phyloP scores from a whole-genome alignment of 2,329 filamentous ascomycete genomes.

The Zalaria obscura region DNA sequence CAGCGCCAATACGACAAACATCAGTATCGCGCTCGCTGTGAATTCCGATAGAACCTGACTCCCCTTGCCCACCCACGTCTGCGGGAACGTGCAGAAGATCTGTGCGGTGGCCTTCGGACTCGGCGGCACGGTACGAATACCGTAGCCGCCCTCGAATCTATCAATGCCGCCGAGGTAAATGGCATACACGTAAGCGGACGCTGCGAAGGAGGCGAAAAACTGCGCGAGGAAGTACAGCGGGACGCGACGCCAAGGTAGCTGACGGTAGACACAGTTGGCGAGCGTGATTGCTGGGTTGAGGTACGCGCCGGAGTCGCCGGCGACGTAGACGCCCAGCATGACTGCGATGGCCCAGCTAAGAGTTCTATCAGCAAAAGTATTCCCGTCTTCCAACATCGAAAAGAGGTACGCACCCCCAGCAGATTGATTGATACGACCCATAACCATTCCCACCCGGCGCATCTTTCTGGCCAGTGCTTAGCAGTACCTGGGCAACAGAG shows the following conservation, averaged over 20 bases:
- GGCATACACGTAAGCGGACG: conserved; percentile 12
- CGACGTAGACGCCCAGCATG: conserved; percentile 31
- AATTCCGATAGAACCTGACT: conserved; percentile 53
- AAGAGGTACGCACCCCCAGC: conserved; percentile 21
- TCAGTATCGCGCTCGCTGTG: conserved; percentile 46
- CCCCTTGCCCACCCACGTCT: conserved; percentile 41
- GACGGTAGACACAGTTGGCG: conserved; percentile 9
- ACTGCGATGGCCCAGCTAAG: conserved; percentile 22
- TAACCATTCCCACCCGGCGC: conserved; percentile 23
- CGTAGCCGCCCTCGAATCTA: conserved; percentile 13
- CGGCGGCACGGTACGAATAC: conserved; percentile 11
- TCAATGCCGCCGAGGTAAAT: conserved; percentile 10
- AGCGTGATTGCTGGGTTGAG: conserved; percentile 11
- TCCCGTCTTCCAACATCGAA: no score
- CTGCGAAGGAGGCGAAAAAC: conserved; percentile 12
- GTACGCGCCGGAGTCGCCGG: conserved; percentile 8
- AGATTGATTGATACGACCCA: conserved; percentile 21
- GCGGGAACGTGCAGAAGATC: conserved; percentile 31
- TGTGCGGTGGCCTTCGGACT: conserved; percentile 15
- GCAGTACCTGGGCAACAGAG: conserved; percentile 21
- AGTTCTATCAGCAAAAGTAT: no score
- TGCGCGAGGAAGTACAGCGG: conserved; percentile 7
- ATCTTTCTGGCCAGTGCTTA: conserved; percentile 17
- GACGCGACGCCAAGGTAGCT: conserved; percentile 8
- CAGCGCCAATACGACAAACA: conserved; percentile 54